Evolutionary conservation across 2,329 filamentous ascomycete genomes (phyloP).

Genomic region (Monosporascus sp.): DNA sequence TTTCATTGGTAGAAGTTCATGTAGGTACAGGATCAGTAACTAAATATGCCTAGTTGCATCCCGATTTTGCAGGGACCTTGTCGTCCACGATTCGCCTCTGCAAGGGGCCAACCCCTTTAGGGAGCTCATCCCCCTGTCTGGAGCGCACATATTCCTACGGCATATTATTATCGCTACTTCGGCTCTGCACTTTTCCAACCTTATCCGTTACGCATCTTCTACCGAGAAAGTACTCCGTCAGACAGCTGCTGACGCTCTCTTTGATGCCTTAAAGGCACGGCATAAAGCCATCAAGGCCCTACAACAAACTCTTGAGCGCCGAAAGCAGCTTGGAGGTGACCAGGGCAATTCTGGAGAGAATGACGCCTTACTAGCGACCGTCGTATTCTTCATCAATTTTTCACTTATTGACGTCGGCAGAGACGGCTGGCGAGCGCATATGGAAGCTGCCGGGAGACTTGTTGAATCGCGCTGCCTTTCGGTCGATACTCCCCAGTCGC

Average conservation of each 20-base stretch:
- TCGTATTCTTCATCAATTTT: slow-evolving; percentile 48
- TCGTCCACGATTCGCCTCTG: slow-evolving; percentile 39
- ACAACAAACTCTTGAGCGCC: slow-evolving; percentile 31
- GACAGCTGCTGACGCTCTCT: slow-evolving; percentile 30
- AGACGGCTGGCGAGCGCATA: slow-evolving; percentile 40
- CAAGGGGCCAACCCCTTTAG: slow-evolving; percentile 41
- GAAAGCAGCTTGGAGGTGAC: slow-evolving; percentile 1
- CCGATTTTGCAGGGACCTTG: slow-evolving; percentile 48
- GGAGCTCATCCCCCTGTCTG: slow-evolving; percentile 42
- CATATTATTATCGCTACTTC: slow-evolving; percentile 45
- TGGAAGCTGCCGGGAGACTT: slow-evolving; percentile 40
- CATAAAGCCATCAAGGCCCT: slow-evolving; percentile 41
- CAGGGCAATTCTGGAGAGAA: slow-evolving; percentile 35
- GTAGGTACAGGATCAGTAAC: background rate
- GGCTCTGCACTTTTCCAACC: slow-evolving; percentile 44
- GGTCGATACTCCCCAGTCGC: background rate
- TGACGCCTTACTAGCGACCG: slow-evolving; percentile 42
- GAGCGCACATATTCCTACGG: slow-evolving; percentile 39
- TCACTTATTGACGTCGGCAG: slow-evolving; percentile 44
- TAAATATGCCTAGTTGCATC: slow-evolving; percentile 16
- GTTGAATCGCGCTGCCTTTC: slow-evolving; percentile 12
- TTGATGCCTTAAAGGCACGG: slow-evolving; percentile 42
- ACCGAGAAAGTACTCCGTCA: slow-evolving; percentile 9
- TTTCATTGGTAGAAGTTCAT: background rate
- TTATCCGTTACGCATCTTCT: slow-evolving; percentile 31